Conservation (phyloP, 2,329 filamentous ascomycete species). For the Grosmannia penicillata region DNA sequence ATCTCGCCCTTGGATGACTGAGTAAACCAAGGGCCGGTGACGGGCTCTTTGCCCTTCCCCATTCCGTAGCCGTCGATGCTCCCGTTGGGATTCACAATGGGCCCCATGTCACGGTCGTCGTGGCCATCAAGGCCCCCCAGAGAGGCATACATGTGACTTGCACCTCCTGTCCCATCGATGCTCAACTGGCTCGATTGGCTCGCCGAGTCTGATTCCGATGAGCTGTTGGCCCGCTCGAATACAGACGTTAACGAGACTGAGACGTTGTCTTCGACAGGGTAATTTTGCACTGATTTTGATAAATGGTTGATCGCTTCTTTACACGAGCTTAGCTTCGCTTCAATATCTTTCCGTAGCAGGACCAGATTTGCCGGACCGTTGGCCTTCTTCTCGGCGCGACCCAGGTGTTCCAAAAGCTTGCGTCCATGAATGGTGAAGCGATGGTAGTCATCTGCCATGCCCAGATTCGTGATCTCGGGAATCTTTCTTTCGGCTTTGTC, state of each 20-base stretch:
- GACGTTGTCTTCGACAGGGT: constrained; percentile 11
- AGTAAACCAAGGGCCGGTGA: background rate
- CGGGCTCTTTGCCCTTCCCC: background rate
- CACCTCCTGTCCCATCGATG: background rate
- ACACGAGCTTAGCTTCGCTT: constrained; percentile 13
- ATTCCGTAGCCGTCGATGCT: background rate
- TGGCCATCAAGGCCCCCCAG: too few species aligned
- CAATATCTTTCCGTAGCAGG: constrained; percentile 5
- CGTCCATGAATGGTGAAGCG: constrained; percentile 36
- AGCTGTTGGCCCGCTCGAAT: constrained; percentile 33
- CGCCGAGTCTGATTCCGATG: constrained; percentile 31
- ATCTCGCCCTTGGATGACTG: background rate
- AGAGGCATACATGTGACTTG: too few species aligned
- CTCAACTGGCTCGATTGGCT: constrained; percentile 22
- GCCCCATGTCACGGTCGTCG: too few species aligned
- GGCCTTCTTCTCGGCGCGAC: constrained; percentile 20
- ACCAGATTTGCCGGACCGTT: background rate
- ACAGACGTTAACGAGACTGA: constrained; percentile 25
- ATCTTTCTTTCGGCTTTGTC: constrained; percentile 29
- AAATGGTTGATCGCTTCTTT: constrained; percentile 26
- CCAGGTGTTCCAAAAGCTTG: constrained; percentile 27
- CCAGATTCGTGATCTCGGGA: constrained; percentile 22
- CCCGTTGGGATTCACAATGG: background rate
- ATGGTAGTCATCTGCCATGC: constrained; percentile 36
- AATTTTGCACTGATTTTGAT: constrained; percentile 23